Percentiles rank a stretch among this genome's conserved stretches.
Conservation (phyloP, 352 stramenopile genomes). For the Globisporangium radiosum region DNA sequence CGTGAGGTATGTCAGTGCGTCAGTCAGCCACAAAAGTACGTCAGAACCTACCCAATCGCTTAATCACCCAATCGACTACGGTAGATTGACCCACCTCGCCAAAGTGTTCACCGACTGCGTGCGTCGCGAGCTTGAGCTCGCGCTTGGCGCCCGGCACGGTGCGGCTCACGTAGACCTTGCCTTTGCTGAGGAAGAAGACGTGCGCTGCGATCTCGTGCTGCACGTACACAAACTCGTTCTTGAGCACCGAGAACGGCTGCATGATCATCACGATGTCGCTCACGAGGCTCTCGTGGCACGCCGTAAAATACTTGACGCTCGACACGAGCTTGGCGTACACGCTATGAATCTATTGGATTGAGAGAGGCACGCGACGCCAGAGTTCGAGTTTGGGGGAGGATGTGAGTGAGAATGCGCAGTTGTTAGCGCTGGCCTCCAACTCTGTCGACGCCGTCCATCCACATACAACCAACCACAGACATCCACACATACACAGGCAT, state of each 20-base stretch:
- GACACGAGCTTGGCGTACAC: slow-evolving; percentile 62
- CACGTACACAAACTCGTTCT: slow-evolving; percentile 73
- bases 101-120: slow-evolving; percentile 65
- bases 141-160: slow-evolving; percentile 29
- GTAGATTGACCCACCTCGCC: slow-evolving; percentile 40
- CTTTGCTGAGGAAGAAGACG: slow-evolving; percentile 80
- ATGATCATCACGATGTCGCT: slow-evolving; percentile 83
- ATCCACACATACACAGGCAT: background rate
- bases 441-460: too few species aligned
- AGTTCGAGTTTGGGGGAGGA: background rate
- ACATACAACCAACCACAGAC: too few species aligned
- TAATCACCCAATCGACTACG: too few species aligned
- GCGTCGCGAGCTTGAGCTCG: slow-evolving; percentile 38
- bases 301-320: slow-evolving; percentile 60
- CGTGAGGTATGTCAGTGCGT: too few species aligned
- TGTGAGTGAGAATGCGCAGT: background rate
- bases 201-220: slow-evolving; percentile 82
- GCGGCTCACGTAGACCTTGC: slow-evolving; percentile 61
- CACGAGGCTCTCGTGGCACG: slow-evolving; percentile 75
- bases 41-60: too few species aligned
- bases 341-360: slow-evolving; percentile 54
- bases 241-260: slow-evolving; percentile 65
- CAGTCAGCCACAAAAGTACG: too few species aligned
- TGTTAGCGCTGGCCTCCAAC: too few species aligned
- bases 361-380: too few species aligned